Evolutionary conservation across 2,329 filamentous ascomycete species (phyloP).

Genomic region (Camptophora hylomeconis): DNA sequence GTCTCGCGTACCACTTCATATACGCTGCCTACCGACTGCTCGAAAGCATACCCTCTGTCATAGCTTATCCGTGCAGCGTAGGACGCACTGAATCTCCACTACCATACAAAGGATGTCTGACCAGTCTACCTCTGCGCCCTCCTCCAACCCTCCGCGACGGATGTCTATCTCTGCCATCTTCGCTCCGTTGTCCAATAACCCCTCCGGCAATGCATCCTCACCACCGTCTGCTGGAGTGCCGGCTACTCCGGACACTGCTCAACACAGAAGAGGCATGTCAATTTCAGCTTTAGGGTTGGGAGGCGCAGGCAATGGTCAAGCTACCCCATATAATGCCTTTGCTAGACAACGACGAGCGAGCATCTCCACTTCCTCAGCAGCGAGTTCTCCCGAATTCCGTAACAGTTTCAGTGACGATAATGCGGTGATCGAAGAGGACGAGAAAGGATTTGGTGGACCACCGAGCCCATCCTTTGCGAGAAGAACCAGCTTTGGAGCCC

Average conservation of each 20-base stretch:
- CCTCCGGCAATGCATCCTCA: slow-evolving; percentile 25
- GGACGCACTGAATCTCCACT: no score
- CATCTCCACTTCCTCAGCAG: slow-evolving; percentile 48
- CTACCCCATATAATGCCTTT: slow-evolving; percentile 37
- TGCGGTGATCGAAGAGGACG: slow-evolving; percentile 51
- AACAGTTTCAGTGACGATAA: slow-evolving; percentile 24
- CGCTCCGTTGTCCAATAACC: slow-evolving; percentile 39
- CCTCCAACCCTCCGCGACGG: slow-evolving; percentile 30
- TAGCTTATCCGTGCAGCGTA: no score
- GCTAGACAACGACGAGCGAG: slow-evolving; percentile 47
- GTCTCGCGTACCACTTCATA: no score
- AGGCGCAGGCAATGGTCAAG: slow-evolving; percentile 45
- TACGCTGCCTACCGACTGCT: no score
- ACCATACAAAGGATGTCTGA: slow-evolving; percentile 29
- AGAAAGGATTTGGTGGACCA: slow-evolving; percentile 52
- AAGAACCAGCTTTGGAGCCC: slow-evolving; percentile 79
- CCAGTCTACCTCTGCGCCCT: slow-evolving; percentile 24
- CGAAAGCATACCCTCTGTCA: no score
- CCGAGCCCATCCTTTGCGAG: slow-evolving; percentile 62
- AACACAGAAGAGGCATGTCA: slow-evolving; percentile 54
- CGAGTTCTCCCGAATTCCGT: slow-evolving; percentile 24
- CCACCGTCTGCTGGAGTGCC: slow-evolving; percentile 36
- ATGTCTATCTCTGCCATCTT: slow-evolving; percentile 32
- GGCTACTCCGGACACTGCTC: slow-evolving; percentile 32
- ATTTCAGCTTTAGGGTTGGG: slow-evolving; percentile 59